Evolutionary conservation across 2,329 filamentous ascomycete species (phyloP), one percentile per base, ranked within the genome.

Genomic region (Colletotrichum incanum): DNA sequence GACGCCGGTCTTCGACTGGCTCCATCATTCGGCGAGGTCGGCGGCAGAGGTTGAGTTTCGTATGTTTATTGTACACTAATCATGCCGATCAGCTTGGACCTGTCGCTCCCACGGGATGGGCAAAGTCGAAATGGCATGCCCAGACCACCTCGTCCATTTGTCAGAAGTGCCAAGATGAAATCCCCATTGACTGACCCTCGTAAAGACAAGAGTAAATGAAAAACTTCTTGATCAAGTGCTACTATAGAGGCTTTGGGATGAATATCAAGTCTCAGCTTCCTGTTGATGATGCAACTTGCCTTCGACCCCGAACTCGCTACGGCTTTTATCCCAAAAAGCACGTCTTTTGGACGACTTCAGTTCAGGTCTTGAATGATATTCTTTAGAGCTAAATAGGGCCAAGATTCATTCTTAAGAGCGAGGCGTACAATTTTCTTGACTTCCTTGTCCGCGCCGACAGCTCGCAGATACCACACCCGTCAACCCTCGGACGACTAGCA

Each of bases 371-470:
- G 26, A 6, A 39, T 34, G 20, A 18, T 26, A 50, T 11, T 20
- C 16, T 55, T 45, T 31, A 12, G 41, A n/a, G 28, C n/a, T 23
- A 34, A 31, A 23, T 18, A 31, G 23, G 41, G 20, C 41, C 39
- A 68, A 47, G 31, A 31, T 26, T 50, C 39, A n/a, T 58, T 18
- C 28, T 54, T n/a, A 47, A 37, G 39, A 55, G 14, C 49, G 63
- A 71, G 62, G 63, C 63, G 47, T 28, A 67, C 63, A 54, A 34
- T 61, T 67, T 39, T 12, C 31, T 67, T 56, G 37, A 28, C 63
- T 47, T 58, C 60, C 59, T 69, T 69, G 59, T 72, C 52, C 50
- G 37, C 23, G 45, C 45, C 41, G n/a, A 60, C 59, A 59, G 58
- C 52, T 59, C 28, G 47, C 26, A 28, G 26, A 6, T 14, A 23